Base-by-base conservation (phyloP, 2,329 filamentous ascomycete genomes). In the Pyrenochaeta sp. region DNA sequence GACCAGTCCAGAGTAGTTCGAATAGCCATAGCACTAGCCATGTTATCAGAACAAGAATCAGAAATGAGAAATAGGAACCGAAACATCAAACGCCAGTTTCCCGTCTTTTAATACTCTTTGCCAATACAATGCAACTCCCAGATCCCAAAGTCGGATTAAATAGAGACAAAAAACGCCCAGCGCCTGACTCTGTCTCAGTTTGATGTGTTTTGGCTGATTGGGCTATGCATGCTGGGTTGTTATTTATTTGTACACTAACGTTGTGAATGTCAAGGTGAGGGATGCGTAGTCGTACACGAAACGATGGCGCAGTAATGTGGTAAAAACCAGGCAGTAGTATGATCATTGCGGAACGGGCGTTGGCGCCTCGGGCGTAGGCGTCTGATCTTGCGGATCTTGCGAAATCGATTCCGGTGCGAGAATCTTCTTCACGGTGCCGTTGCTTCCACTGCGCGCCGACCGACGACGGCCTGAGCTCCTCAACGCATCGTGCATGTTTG, bases 351-450 rank as follows among this genome's bases (percentile, higher is more conserved):
- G 40, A 39, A 32, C 23, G 32, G 37, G 39, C 27, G 36, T 45
- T 32, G 23, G 29, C 34, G 48, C 32, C 19, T 35, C 43, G 15
- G 28, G 28, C 28, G 39, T 45, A 9, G 30, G 40, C 2, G 45
- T 41, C 9, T 51, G 38, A 11, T 43, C 50, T 18, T 51, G n/a
- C 37, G 8, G 37, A 44, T 13, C 8, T 58, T 48, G 21, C 39
- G n/a, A n/a, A n/a, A n/a, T n/a, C n/a, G n/a, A n/a, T n/a, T n/a
- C 61, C 19, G 56, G 51, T 35, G 65, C 60, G 20, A 67, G 64
- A 10, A 77, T 65, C 55, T 78, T 78, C 60, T 78, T 78, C 55
- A 78, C 74, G 6, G 77, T 79, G 21, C 76, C 75, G 51, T 74
- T 77, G 57, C 76, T 78, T 17, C 75, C 76, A 51, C 75, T 78